Conservation (phyloP, 208 protist species). For the Leishmania turanica region DNA sequence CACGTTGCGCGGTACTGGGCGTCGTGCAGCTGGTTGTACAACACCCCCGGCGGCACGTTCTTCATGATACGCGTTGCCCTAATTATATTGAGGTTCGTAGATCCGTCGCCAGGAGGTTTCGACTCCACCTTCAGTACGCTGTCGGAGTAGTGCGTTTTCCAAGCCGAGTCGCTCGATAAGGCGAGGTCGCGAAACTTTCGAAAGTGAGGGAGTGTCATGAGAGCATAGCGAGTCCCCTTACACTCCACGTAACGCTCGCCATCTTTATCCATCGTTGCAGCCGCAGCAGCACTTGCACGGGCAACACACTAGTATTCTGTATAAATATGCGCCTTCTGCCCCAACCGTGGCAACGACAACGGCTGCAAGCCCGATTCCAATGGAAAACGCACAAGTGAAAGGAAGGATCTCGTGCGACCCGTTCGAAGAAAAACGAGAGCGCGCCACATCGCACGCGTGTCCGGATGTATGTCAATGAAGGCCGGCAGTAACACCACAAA, state of each 20-base stretch:
- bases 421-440: background rate
- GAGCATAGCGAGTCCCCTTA: constrained; percentile 46
- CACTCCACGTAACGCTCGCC: constrained; percentile 51
- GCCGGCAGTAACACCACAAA: background rate
- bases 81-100: constrained; percentile 77
- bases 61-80: constrained; percentile 72
- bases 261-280: background rate
- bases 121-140: constrained; percentile 53
- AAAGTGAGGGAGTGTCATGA: constrained; percentile 81
- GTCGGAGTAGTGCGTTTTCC: constrained; percentile 63
- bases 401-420: background rate
- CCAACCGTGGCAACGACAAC: background rate
- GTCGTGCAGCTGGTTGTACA: constrained; percentile 91
- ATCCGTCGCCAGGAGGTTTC: constrained; percentile 47
- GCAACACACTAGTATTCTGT: background rate
- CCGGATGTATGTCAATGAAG: background rate
- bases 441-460: too few relatives aligned
- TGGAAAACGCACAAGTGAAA: background rate
- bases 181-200: constrained; percentile 56
- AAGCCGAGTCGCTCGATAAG: constrained; percentile 35
- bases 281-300: background rate
- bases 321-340: background rate
- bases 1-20: constrained; percentile 81
- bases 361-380: background rate
- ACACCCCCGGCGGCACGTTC: constrained; percentile 54